A percentile compares a stretch with the other conserved stretches of the same genome.
These are phyloP conservation scores for Lichina pygmaea DNA, from an alignment of 495 filamentous ascomycete species.

Conservation along the genomic window DNA sequence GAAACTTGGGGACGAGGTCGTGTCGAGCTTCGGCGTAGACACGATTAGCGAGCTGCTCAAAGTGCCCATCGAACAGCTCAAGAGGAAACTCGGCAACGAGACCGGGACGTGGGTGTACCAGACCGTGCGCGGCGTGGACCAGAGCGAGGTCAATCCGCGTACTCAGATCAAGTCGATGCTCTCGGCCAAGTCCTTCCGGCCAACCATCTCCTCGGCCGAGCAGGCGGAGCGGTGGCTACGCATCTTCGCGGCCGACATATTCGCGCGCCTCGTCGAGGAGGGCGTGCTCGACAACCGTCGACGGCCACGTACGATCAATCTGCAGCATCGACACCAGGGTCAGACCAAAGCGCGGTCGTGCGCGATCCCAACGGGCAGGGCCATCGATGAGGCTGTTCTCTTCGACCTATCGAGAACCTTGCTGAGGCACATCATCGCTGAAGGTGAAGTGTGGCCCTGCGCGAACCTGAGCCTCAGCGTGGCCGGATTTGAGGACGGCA, in stretches of 20 bases:
- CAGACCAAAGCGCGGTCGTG: constrained; percentile 45
- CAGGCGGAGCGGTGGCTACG: constrained; percentile 68
- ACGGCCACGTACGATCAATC: constrained; percentile 55
- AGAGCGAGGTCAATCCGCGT: constrained; percentile 67
- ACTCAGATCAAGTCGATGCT: constrained; percentile 95
- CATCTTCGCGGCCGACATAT: constrained; percentile 86
- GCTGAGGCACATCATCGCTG: constrained; percentile 46
- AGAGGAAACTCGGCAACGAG: constrained; percentile 57
- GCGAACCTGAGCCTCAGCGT: constrained; percentile 62
- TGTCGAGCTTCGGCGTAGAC: constrained; percentile 52
- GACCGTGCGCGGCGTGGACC: constrained; percentile 62
- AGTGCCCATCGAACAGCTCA: constrained; percentile 51
- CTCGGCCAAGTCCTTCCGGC: constrained; percentile 88
- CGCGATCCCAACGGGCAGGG: constrained; percentile 50
- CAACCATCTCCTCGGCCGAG: constrained; percentile 51
- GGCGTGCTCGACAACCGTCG: constrained; percentile 74
- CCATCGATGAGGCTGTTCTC: constrained; percentile 43
- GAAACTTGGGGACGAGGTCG: constrained; percentile 78
- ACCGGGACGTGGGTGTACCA: constrained; percentile 74
- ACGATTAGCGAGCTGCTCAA: constrained; percentile 46
- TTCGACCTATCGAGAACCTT: constrained; percentile 53
- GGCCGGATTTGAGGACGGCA: constrained; percentile 69
- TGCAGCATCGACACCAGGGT: constrained; percentile 47
- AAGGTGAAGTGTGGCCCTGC: constrained; percentile 70
- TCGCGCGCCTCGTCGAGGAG: constrained; percentile 69